phyloP scores from a whole-genome alignment of 805 yeast genomes.

The Wickerhamomyces bisporus region DNA sequence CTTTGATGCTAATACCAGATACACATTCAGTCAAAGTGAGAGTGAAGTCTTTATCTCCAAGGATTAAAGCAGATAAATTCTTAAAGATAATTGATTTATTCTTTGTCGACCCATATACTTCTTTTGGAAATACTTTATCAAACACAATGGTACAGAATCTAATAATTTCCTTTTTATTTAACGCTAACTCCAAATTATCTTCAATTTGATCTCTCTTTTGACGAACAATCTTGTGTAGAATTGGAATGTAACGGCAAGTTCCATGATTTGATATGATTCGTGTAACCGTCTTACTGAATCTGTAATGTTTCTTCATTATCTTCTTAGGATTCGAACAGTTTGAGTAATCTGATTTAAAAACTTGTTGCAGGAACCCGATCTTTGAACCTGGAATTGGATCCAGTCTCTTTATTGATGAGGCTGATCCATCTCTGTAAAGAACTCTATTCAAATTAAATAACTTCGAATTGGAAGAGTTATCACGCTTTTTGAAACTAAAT shows the following conservation, averaged over 20 bases:
- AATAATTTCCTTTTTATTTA: constrained; percentile 31
- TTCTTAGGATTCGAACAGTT: constrained; percentile 16
- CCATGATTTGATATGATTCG: constrained; percentile 30
- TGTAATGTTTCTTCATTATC: constrained; percentile 17
- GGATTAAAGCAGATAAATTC: constrained; percentile 33
- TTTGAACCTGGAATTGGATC: constrained; percentile 12
- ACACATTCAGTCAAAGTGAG: constrained; percentile 30
- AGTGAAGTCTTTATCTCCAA: constrained; percentile 31
- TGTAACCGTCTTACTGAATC: constrained; percentile 13
- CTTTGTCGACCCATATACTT: constrained; percentile 44
- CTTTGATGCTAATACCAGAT: constrained; percentile 33
- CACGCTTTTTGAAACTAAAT: not conserved
- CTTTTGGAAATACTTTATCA: constrained; percentile 45
- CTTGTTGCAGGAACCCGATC: constrained; percentile 1
- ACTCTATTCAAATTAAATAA: constrained; percentile 8
- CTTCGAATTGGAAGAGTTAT: too few species aligned
- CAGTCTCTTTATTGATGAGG: not conserved
- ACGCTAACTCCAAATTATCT: constrained; percentile 29
- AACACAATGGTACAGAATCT: constrained; percentile 38
- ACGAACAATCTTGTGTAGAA: constrained; percentile 34
- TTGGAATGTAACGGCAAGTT: constrained; percentile 28
- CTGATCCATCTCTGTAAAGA: constrained; percentile 9
- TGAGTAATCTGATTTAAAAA: constrained; percentile 11
- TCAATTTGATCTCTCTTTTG: too few species aligned
- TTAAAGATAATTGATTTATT: constrained; percentile 41